Base-by-base conservation (phyloP, 2,329 filamentous ascomycete species). In the Trichoderma citrinoviride region DNA sequence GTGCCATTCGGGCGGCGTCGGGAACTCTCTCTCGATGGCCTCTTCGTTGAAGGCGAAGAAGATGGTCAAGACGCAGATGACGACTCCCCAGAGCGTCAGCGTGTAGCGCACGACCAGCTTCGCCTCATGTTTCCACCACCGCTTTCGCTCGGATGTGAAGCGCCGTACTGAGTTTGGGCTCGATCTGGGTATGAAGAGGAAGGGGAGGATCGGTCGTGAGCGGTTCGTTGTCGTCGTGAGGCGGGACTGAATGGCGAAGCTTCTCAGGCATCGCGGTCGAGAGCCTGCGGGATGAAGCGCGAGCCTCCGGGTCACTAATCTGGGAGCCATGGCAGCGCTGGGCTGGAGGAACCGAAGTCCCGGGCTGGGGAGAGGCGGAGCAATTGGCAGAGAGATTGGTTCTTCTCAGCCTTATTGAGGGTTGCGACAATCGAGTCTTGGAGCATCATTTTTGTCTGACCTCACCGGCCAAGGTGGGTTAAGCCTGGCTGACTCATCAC, bases 1-100 rank as follows among this genome's bases (percentile, higher is more conserved):
- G 0, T 80, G 80, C 92, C 93, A 97, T 74, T 96, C 93, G 27
- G 85, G 84, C 1, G 94, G 93, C 1, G 92, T 93, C 0, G 93
- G 93, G 74, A 89, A 91, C 60, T 85, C 81, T 54, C 89, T 84
- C 78, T 97, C 93, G 50, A 91, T 81, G 66, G 83, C 80, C 76
- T 96, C 92, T 72, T 93, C 89, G 72, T 90, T 83, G 41, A 92
- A 74, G 17, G 88, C 88, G 68, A 87, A 85, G 68, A 84, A 83
- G 44, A 88, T 85, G 10, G 90, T 79, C 44, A 85, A 79, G 47
- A 87, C 76, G 66, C 89, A 83, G 50, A 83, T 78, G 7, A 87
- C 75, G 46, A 88, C 83, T 15, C 87, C 83, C 82, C 88, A 93
- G 46, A 91, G 76, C 29, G 85, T 82, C n/a, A 83, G 71, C 0